Evolutionary conservation across 805 yeast genomes (phyloP).

Genomic region (Limtongozyma cylindracea): DNA sequence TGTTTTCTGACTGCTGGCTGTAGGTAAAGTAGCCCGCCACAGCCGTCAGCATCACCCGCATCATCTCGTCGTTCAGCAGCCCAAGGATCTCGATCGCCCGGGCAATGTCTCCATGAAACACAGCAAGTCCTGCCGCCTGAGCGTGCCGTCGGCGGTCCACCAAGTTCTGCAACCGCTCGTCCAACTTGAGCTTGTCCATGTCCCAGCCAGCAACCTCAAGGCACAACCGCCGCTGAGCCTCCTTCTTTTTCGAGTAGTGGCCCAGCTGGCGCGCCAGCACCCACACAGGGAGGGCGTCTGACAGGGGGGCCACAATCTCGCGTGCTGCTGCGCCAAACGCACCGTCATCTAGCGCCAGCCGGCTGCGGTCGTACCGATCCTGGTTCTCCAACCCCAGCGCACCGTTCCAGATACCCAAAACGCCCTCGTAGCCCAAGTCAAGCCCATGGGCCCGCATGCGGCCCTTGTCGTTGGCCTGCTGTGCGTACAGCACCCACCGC

Average conservation of each 20-base stretch:
- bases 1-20: constrained; percentile 27
- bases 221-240: constrained; percentile 62
- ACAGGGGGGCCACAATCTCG: constrained; percentile 20
- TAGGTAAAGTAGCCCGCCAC: constrained; percentile 52
- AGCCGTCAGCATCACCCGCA: constrained; percentile 73
- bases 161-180: constrained; percentile 32
- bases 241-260: no score
- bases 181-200: constrained; percentile 49
- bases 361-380: constrained; percentile 11
- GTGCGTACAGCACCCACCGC: constrained; percentile 73
- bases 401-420: constrained; percentile 75
- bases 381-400: constrained; percentile 20
- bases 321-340: constrained; percentile 17
- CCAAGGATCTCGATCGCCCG: constrained; percentile 63
- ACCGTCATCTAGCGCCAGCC: background rate
- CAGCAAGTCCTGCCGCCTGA: constrained; percentile 96
- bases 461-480: constrained; percentile 33
- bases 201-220: constrained; percentile 83
- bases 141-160: constrained; percentile 37
- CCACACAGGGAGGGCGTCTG: no score
- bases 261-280: constrained; percentile 20
- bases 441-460: constrained; percentile 42
- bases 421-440: constrained; percentile 77
- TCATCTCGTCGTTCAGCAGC: constrained; percentile 41
- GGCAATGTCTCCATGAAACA: constrained; percentile 71